A percentile compares a stretch with the other conserved stretches of the same genome.
Conservation (phyloP, 352 stramenopile species). For the Globisporangium parvum region DNA sequence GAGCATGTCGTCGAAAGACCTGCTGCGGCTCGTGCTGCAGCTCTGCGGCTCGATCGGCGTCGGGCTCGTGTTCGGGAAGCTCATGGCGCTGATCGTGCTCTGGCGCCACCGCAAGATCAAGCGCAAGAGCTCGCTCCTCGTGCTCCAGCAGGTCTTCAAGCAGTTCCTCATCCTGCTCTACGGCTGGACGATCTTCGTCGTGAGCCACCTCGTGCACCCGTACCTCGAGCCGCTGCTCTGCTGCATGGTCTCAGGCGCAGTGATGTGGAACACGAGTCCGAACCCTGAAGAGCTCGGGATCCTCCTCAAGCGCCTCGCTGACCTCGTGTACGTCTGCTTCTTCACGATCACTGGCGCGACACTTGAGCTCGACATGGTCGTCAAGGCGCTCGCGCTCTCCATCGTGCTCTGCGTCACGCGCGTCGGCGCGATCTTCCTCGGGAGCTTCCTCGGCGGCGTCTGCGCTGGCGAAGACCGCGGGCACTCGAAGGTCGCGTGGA, state of each 20-base stretch:
- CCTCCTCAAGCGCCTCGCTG: slow-evolving; percentile 42
- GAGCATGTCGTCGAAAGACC: slow-evolving; percentile 27
- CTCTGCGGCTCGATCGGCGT: slow-evolving; percentile 44
- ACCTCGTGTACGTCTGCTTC: slow-evolving; percentile 69
- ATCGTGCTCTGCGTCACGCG: slow-evolving; percentile 48
- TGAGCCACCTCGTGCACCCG: slow-evolving; percentile 52
- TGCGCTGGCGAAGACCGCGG: slow-evolving; percentile 34
- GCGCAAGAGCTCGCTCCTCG: slow-evolving; percentile 38
- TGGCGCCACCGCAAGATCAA: slow-evolving; percentile 46
- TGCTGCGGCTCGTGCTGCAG: slow-evolving; percentile 27
- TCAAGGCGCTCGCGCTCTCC: slow-evolving; percentile 47
- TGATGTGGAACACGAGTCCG: slow-evolving; percentile 57
- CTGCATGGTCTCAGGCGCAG: slow-evolving; percentile 59
- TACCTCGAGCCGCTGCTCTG: slow-evolving; percentile 60
- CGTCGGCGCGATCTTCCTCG: slow-evolving; percentile 51
- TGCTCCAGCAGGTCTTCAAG: slow-evolving; percentile 39
- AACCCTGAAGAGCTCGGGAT: slow-evolving; percentile 51
- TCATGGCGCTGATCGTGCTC: slow-evolving; percentile 49
- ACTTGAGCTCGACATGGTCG: slow-evolving; percentile 58
- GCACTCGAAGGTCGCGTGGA: slow-evolving; percentile 53
- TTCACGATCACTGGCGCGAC: slow-evolving; percentile 68
- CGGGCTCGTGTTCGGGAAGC: slow-evolving; percentile 41
- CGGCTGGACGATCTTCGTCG: slow-evolving; percentile 52
- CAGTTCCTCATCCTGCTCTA: slow-evolving; percentile 55
- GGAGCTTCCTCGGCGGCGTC: slow-evolving; percentile 43